phyloP scores from a whole-genome alignment of 768 basidiomycete genomes.

The Collybiopsis luxurians region DNA sequence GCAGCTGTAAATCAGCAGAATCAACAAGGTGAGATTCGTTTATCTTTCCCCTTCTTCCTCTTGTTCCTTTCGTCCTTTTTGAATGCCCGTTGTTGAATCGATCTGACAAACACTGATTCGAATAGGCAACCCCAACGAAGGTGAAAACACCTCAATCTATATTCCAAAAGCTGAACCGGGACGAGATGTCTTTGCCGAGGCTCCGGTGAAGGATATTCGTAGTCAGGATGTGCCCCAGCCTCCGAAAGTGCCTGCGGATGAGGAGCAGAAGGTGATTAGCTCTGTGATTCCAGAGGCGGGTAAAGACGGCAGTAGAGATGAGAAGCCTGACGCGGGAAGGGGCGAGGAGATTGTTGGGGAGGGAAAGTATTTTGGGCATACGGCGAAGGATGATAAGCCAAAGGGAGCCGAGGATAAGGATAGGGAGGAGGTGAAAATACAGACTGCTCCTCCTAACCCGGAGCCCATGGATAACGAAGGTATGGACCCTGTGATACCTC shows the following conservation, averaged over 20 bases:
- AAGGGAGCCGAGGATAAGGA: constrained; percentile 4
- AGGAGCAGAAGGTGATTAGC: constrained; percentile 37
- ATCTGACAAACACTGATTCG: no score
- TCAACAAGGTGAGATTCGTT: constrained; percentile 6
- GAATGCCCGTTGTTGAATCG: background rate
- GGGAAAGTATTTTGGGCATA: background rate
- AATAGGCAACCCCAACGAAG: constrained; percentile 9
- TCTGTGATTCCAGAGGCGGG: constrained; percentile 19
- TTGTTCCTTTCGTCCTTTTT: no score
- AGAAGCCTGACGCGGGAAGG: constrained; percentile 4
- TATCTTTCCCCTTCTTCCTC: background rate
- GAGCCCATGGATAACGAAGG: background rate
- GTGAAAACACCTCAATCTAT: constrained; percentile 34
- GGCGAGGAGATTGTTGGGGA: constrained; percentile 6
- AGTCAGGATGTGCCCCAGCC: constrained; percentile 31
- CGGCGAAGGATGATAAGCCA: background rate
- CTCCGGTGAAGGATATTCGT: constrained; percentile 43
- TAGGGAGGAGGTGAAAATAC: background rate
- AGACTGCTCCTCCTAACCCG: background rate
- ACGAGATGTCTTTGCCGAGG: constrained; percentile 64
- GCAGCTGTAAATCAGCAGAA: no score
- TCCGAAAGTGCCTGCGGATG: constrained; percentile 12
- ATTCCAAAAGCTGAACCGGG: constrained; percentile 70
- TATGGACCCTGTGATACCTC: constrained; percentile 1
- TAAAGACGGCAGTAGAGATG: background rate